These are phyloP conservation scores for Huntiella decipiens DNA, from an alignment of 2,329 filamentous ascomycete species.

Conservation along the genomic window DNA sequence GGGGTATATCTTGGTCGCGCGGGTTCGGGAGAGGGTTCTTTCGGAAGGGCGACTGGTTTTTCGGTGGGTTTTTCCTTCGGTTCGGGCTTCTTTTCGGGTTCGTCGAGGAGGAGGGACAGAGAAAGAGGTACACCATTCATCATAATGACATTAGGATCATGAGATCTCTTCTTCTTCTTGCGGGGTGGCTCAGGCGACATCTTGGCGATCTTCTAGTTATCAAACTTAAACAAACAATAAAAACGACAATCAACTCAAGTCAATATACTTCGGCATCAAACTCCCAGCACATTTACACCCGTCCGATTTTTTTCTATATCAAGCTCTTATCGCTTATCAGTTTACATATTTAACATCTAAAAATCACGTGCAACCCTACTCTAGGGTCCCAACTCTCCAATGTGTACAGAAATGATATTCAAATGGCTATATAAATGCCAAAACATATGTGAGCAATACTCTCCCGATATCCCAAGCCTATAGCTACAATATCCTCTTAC, in stretches of 20 bases:
- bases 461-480: too few relatives aligned
- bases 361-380: background rate
- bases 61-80: constrained; percentile 19
- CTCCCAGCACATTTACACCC: background rate
- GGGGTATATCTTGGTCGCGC: background rate
- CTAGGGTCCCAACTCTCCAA: too few relatives aligned
- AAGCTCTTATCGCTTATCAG: too few relatives aligned
- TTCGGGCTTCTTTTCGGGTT: constrained; percentile 15
- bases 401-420: too few relatives aligned
- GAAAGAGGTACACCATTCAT: constrained; percentile 31
- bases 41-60: background rate
- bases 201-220: background rate
- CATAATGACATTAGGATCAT: constrained; percentile 21
- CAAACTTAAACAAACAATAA: background rate
- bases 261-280: background rate
- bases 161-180: constrained; percentile 22
- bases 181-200: constrained; percentile 14
- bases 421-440: too few relatives aligned
- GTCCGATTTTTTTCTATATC: background rate
- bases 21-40: background rate
- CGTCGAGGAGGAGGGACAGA: constrained; percentile 28
- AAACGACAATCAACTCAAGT: background rate
- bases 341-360: background rate
- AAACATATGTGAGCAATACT: too few relatives aligned
- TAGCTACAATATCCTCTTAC: background rate